Percentiles rank a stretch among this genome's conserved stretches.
Evolutionary conservation across 1,284 basidiomycete species (phyloP).

Genomic region (Naganishia liquefaciens): DNA sequence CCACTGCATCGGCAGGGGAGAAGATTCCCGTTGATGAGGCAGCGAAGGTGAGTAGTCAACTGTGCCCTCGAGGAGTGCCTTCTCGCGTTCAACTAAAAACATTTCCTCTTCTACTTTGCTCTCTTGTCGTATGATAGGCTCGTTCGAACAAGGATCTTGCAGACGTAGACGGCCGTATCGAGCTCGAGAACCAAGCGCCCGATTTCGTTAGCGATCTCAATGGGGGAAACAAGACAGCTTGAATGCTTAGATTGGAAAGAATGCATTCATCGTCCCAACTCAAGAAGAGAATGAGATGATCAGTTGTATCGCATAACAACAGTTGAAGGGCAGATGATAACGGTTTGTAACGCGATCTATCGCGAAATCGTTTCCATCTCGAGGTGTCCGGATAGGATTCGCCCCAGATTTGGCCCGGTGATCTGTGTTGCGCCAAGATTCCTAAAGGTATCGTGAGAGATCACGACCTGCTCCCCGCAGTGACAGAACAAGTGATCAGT

Average conservation of each 20-base stretch:
- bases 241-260: not conserved
- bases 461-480: too few species aligned
- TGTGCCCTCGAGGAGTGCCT: not conserved
- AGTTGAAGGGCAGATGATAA: too few species aligned
- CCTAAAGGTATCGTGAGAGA: too few species aligned
- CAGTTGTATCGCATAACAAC: too few species aligned
- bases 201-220: slow-evolving; percentile 22
- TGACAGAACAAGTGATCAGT: too few species aligned
- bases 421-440: too few species aligned
- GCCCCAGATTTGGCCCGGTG: too few species aligned
- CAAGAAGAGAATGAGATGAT: too few species aligned
- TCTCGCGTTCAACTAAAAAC: not conserved
- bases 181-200: slow-evolving; percentile 15
- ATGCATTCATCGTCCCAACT: too few species aligned
- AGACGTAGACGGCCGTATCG: not conserved
- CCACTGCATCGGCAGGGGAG: slow-evolving; percentile 13
- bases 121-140: not conserved
- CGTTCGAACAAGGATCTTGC: slow-evolving; percentile 6
- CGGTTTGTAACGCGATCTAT: too few species aligned
- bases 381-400: too few species aligned
- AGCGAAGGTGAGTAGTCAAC: slow-evolving; percentile 1
- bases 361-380: too few species aligned
- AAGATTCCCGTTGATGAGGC: slow-evolving; percentile 12
- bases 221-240: slow-evolving; percentile 21
- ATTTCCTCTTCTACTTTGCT: not conserved